These are phyloP conservation scores for Penicillium pancosmium DNA, from an alignment of 495 filamentous ascomycete genomes.

Conservation along the genomic window DNA sequence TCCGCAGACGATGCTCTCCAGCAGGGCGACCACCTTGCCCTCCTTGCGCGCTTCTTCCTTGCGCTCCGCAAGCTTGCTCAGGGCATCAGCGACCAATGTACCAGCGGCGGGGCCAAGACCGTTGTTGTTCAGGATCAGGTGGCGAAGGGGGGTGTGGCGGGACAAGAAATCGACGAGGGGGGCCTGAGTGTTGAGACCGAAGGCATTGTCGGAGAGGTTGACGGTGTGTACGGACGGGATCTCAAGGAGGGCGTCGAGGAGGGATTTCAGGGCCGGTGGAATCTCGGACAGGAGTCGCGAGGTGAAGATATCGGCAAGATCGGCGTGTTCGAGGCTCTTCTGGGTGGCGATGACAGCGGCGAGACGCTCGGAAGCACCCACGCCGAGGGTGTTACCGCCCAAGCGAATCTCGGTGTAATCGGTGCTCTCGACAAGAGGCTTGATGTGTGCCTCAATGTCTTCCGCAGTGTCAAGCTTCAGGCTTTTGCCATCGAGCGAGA, in stretches of 20 bases:
- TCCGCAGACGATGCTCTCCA: conserved; percentile 94
- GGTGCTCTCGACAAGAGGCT: conserved; percentile 66
- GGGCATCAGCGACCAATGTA: conserved; percentile 77
- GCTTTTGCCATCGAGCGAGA: conserved; percentile 86
- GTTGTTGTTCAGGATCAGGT: conserved; percentile 96
- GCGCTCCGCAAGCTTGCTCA: conserved; percentile 73
- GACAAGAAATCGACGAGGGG: conserved; percentile 85
- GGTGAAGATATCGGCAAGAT: conserved; percentile 97
- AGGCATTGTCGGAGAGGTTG: conserved; percentile 97
- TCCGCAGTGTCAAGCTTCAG: conserved; percentile 87
- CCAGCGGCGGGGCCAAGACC: conserved; percentile 93
- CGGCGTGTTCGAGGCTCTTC: conserved; percentile 78
- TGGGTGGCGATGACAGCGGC: conserved; percentile 79
- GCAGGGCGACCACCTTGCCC: conserved; percentile 69
- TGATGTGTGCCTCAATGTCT: conserved; percentile 84
- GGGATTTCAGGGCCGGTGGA: conserved; percentile 79
- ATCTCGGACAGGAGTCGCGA: conserved; percentile 92
- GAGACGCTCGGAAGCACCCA: conserved; percentile 81
- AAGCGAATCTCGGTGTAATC: conserved; percentile 83
- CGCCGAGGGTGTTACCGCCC: conserved; percentile 87
- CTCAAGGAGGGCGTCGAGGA: conserved; percentile 83
- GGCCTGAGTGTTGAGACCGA: conserved; percentile 87
- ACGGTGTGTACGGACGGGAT: conserved; percentile 83
- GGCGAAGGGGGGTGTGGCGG: conserved; percentile 80
- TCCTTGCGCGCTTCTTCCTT: conserved; percentile 74